Evolutionary conservation across 2,329 filamentous ascomycete species (phyloP).

Genomic region (Pseudogymnoascus pannorum): DNA sequence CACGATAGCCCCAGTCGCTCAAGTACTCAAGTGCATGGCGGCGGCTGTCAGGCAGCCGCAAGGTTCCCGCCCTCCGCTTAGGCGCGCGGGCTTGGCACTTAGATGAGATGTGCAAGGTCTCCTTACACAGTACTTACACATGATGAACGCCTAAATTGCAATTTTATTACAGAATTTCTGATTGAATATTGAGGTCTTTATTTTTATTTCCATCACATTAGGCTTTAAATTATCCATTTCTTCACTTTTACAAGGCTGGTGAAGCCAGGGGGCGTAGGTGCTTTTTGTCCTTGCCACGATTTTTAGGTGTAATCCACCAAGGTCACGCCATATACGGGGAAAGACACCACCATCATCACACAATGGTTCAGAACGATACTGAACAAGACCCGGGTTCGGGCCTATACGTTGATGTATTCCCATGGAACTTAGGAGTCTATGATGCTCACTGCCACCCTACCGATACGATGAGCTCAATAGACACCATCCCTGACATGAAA

Average conservation of each 20-base stretch:
- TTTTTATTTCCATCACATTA: not conserved
- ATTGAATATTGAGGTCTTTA: not conserved
- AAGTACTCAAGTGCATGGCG: constrained; percentile 5
- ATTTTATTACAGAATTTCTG: not conserved
- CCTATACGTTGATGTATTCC: constrained; percentile 36
- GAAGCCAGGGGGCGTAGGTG: not conserved
- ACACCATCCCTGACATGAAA: constrained; percentile 56
- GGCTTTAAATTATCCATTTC: not conserved
- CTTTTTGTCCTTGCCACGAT: not conserved
- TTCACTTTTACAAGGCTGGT: not conserved
- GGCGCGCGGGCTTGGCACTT: constrained; percentile 5
- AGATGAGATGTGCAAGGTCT: not conserved
- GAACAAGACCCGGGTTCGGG: not conserved
- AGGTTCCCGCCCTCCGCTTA: not conserved
- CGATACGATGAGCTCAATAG: constrained; percentile 60
- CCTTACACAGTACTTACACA: not conserved
- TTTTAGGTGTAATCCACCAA: not conserved
- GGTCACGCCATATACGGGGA: not conserved
- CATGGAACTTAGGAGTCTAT: constrained; percentile 64
- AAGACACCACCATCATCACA: not conserved
- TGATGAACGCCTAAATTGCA: too few relatives aligned
- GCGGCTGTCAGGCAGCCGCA: constrained; percentile 4
- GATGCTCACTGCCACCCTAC: constrained; percentile 84
- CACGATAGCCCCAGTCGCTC: not conserved
- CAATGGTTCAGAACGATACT: not conserved